These are phyloP conservation scores for Fonsecaea multimorphosa DNA, from an alignment of 2,329 filamentous ascomycete genomes.

Conservation along the genomic window DNA sequence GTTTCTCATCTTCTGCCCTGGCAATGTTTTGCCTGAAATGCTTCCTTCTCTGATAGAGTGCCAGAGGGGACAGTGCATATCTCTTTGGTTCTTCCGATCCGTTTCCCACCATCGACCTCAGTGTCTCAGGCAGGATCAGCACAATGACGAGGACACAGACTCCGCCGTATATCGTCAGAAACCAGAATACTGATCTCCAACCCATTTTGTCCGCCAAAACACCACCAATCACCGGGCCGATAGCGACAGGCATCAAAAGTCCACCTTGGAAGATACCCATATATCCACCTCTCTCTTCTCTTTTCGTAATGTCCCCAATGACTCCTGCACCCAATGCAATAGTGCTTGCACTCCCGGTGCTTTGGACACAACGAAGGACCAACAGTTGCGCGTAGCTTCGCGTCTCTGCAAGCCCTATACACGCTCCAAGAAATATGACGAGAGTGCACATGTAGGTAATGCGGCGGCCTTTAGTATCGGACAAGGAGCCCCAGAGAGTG, in stretches of 20 bases:
- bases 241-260: slow-evolving; percentile 52
- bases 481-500: slow-evolving; percentile 50
- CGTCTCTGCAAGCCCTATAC: slow-evolving; percentile 49
- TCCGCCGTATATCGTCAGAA: slow-evolving; percentile 48
- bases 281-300: slow-evolving; percentile 50
- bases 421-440: slow-evolving; percentile 49
- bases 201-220: slow-evolving; percentile 46
- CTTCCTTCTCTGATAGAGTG: slow-evolving; percentile 20
- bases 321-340: slow-evolving; percentile 53
- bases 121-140: slow-evolving; percentile 50
- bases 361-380: slow-evolving; percentile 52
- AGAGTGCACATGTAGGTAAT: slow-evolving; percentile 49
- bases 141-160: slow-evolving; percentile 45
- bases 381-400: slow-evolving; percentile 50
- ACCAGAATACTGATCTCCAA: slow-evolving; percentile 55
- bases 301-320: slow-evolving; percentile 51
- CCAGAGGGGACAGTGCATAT: slow-evolving; percentile 18
- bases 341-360: slow-evolving; percentile 51
- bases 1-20: neutral
- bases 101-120: slow-evolving; percentile 47
- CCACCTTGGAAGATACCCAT: slow-evolving; percentile 56
- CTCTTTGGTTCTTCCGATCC: slow-evolving; percentile 33
- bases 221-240: slow-evolving; percentile 54
- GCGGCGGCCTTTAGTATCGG: slow-evolving; percentile 52
- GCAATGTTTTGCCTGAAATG: neutral